Base-by-base conservation (phyloP, 2,329 filamentous ascomycete genomes). In the Metarhizium rileyi region DNA sequence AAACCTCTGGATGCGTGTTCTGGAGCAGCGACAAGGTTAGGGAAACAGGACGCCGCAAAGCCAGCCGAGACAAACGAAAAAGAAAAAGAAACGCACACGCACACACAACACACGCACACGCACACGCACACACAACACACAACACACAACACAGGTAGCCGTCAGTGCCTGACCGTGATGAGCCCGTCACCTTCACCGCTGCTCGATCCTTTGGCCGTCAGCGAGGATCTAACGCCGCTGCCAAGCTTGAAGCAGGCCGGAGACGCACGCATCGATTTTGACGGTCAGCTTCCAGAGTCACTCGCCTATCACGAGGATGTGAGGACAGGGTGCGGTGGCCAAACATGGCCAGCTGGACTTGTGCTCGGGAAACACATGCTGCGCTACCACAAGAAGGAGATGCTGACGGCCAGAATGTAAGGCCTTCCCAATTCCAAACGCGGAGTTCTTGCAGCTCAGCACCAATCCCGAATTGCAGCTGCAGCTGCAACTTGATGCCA, bases 281-380 rank as follows among this genome's bases (percentile, higher is more conserved):
- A 86, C 54, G 85, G 87, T 36, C 76, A 93, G 47, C 75, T 96
- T 30, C 67, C 74, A 20, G 71, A 77, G 44, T 83, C 86, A 10
- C 75, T 97, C 53, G 75, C 78, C 52, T 78, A 97, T 16, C 86
- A 87, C 60, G 90, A 96, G 66, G 90, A 97, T 66, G 77, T 95
- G 44, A 81, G 80, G 50, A 81, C 87, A 55, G 93, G 93, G 53
- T 97, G 93, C 66, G 93, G 93, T 45, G 93, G 93, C 2, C 87
- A 94, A 68, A 77, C 94, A 10, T 97, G 93, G 93, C 91, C 90
- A 3, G 91, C 91, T 1, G 93, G 93, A 10, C 86, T 95, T 81
- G 80, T 93, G 16, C 74, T 98, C 48, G 80, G 86, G 20, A 88
- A 85, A 66, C 94, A 97, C 64, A 78, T 97, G 76, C 74, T 97